phyloP scores from a whole-genome alignment of 345 rosid genomes.

The Hibiscus tridactylites region DNA sequence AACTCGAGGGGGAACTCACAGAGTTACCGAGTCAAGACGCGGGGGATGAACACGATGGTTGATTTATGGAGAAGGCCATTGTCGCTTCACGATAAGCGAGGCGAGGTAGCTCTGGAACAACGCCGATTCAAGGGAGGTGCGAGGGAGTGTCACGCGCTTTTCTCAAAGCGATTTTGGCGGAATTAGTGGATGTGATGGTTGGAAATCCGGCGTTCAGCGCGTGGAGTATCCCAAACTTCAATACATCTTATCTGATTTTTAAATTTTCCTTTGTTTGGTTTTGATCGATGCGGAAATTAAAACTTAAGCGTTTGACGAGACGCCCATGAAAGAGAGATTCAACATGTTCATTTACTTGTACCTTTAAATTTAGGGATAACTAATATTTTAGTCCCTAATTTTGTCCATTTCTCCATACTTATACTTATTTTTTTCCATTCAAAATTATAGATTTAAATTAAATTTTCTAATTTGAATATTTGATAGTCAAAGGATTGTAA shows the following conservation, averaged over 20 bases:
- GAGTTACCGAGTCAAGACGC: constrained; percentile 16
- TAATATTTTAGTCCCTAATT: too few relatives aligned
- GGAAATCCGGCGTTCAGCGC: neutral
- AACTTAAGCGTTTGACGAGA: too few relatives aligned
- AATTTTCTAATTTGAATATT: too few relatives aligned
- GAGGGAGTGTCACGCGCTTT: neutral
- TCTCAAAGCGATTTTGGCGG: neutral
- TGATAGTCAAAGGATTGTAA: too few relatives aligned
- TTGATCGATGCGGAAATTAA: neutral
- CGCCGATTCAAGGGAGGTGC: neutral
- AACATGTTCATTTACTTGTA: too few relatives aligned
- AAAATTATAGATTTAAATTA: too few relatives aligned
- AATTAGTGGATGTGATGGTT: neutral
- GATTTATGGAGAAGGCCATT: constrained; percentile 25
- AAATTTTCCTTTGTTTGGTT: neutral
- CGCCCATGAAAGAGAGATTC: too few relatives aligned
- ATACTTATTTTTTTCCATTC: too few relatives aligned
- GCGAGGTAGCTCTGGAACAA: neutral
- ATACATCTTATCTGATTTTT: neutral
- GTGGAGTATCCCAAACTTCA: neutral
- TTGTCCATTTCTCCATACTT: too few relatives aligned
- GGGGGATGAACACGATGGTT: constrained; percentile 20
- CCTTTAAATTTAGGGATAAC: too few relatives aligned
- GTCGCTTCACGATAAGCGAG: constrained; percentile 22
- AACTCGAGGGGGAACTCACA: constrained; percentile 19